phyloP scores from a whole-genome alignment of 345 rosid species.

The Salix suchowensis region DNA sequence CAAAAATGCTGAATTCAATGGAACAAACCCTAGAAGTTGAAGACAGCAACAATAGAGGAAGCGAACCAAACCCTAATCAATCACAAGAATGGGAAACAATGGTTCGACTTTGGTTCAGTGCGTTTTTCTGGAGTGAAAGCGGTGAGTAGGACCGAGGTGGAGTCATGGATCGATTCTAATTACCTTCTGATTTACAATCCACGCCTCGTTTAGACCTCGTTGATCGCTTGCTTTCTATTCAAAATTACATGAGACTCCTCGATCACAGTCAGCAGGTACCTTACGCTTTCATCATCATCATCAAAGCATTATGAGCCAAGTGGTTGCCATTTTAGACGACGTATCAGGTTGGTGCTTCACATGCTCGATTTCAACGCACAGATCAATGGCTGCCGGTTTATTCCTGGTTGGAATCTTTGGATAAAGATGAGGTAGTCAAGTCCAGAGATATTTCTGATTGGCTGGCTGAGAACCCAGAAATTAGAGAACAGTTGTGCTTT shows the following conservation, averaged over 20 bases:
- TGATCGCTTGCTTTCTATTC: slow-evolving; percentile 73
- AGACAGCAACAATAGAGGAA: background rate
- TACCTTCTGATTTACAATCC: slow-evolving; percentile 67
- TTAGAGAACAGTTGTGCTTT: slow-evolving; percentile 61
- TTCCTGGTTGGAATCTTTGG: slow-evolving; percentile 82
- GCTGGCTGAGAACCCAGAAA: slow-evolving; percentile 62
- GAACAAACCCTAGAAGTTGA: slow-evolving; percentile 21
- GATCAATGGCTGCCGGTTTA: slow-evolving; percentile 90
- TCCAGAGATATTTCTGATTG: slow-evolving; percentile 84
- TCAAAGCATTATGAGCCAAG: background rate
- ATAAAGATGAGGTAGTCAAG: slow-evolving; percentile 68
- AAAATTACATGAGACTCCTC: slow-evolving; percentile 63
- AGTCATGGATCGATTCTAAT: slow-evolving; percentile 84
- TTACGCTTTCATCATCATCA: background rate
- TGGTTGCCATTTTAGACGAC: background rate
- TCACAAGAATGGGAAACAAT: slow-evolving; percentile 86
- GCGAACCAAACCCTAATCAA: slow-evolving; percentile 37
- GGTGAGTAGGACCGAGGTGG: slow-evolving; percentile 60
- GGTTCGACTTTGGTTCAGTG: slow-evolving; percentile 81
- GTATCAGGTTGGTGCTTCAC: slow-evolving; percentile 42
- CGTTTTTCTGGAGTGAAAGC: slow-evolving; percentile 79
- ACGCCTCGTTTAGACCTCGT: slow-evolving; percentile 79
- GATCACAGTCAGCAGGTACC: slow-evolving; percentile 28
- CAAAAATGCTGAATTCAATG: slow-evolving; percentile 9
- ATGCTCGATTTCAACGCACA: slow-evolving; percentile 82